Base-by-base conservation (phyloP, 2,329 filamentous ascomycete genomes). In the Penicillium brevicompactum region DNA sequence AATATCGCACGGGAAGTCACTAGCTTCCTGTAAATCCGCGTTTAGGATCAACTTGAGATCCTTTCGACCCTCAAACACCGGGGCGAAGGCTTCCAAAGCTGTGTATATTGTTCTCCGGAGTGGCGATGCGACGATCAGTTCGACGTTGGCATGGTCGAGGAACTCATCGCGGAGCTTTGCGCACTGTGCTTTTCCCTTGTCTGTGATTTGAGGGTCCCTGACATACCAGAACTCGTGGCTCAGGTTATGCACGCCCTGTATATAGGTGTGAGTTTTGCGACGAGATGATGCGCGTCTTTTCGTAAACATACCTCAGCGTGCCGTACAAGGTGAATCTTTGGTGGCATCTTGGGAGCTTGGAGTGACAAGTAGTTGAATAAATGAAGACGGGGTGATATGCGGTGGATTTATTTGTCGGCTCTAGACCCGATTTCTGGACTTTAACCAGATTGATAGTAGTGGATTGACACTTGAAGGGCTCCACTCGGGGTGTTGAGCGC, bases 21-120 rank as follows among this genome's bases (percentile, higher is more conserved):
- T 87, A 0, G 90, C 84, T 72, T 95, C 91, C 73, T 95, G 91
- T 7, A 91, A 75, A 54, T 87, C 83, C 0, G 90, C 89, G 14
- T 92, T 74, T 0, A 86, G 84, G 14, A 87, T 72, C 47, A 92
- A 70, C 27, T 73, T 79, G 46, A 79, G 66, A 2, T 73, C 71
- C 24, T 60, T 66, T 32, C 70, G 67, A 6, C 57, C 58, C 14
- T 76, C 65, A 42, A 82, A 76, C 0, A 74, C 77, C 1, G 81
- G 74, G 6, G 79, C 80, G 70, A 94, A 92, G 24, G 83, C 81
- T 40, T 84, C 73, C 37, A 90, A 78, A 40, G 87, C 85, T 1
- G 91, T 94, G 72, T 88, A 84, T 30, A 94, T 78, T 1, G 91
- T 92, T 56, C 91, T 84, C 46, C 86, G 85, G 62, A 94, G 80